Evolutionary conservation across 257 asterid genomes (phyloP), one percentile per base, ranked within the genome.

Genomic region (Solanum bulbocastanum): DNA sequence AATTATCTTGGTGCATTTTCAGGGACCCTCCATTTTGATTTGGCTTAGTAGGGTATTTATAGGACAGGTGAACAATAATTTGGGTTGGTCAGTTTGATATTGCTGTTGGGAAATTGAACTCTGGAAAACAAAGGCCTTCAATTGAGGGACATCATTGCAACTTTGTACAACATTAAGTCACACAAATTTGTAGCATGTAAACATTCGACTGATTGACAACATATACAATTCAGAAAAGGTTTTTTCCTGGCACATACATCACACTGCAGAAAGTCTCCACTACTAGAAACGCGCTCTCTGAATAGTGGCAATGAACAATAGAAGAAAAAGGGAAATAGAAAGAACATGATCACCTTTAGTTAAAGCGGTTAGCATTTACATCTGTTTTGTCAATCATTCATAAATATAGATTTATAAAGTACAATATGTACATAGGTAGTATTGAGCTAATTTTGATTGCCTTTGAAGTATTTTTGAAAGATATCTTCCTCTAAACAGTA

Each of bases 401-500:
- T 78, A 8, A 10, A 14, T 46, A 79, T 44, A 44, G 16, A 4
- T n/a, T 44, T 44, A 44, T 35, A 78, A 27, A 44, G 8, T 49
- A 81, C 44, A 81, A 49, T 81, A 81, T 81, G 37, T 46, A 81
- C 85, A 81, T 18, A 49, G 42, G 68, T 46, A 79, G 85, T 30
- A 46, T 81, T 79, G 40, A 62, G 82, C 88, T 90, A 93, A 58
- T 90, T 91, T 22, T 84, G 88, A 87, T 66, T 83, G 89, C 78
- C 87, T 88, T 85, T 90, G 37, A 94, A 93, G 87, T 96, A 96
- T 88, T 91, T 95, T 16, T 72, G 78, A 88, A 96, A 94, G 75
- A 88, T 65, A 76, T 93, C 97, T 92, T 95, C 99, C 5, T 91
- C 95, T 22, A 87, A 88, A 90, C 99, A 96, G 36, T 89, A 90